Conservation (phyloP, 2,329 filamentous ascomycete species). For the Helotiales sp. region DNA sequence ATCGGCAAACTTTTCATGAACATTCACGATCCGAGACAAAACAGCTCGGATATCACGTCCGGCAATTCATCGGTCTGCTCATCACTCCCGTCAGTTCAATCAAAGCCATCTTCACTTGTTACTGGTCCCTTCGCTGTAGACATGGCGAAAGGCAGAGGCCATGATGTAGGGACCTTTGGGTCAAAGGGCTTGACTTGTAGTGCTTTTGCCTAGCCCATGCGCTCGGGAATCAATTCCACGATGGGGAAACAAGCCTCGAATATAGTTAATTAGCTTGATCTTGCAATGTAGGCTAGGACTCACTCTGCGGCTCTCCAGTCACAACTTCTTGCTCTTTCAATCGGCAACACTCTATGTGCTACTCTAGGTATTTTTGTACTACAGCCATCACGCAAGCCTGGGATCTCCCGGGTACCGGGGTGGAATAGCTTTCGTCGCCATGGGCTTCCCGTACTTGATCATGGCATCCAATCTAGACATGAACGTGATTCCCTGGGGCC, state of each 20-base stretch:
- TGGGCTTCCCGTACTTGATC: slow-evolving; percentile 15
- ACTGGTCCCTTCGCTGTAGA: slow-evolving; percentile 10
- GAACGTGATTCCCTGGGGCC: slow-evolving; percentile 13
- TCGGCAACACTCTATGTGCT: slow-evolving; percentile 48
- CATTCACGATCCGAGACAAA: slow-evolving; percentile 11
- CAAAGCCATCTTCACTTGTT: slow-evolving; percentile 10
- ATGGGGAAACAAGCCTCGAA: slow-evolving; percentile 42
- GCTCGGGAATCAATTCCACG: slow-evolving; percentile 44
- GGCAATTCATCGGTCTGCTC: slow-evolving; percentile 6
- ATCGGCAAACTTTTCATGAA: slow-evolving; percentile 10
- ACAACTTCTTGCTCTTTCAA: slow-evolving; percentile 47
- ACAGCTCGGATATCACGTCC: not conserved
- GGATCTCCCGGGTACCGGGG: slow-evolving; percentile 35
- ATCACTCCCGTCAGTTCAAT: slow-evolving; percentile 3
- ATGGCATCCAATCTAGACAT: slow-evolving; percentile 15
- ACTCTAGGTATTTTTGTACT: slow-evolving; percentile 49
- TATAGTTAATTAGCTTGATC: slow-evolving; percentile 48
- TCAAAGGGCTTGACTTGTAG: not conserved
- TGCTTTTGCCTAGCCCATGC: slow-evolving; percentile 14
- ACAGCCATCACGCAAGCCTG: slow-evolving; percentile 49
- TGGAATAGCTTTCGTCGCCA: slow-evolving; percentile 7
- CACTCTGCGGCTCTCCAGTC: slow-evolving; percentile 46
- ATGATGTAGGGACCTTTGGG: not conserved
- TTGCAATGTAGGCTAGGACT: slow-evolving; percentile 46
- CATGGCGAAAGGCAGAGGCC: slow-evolving; percentile 7